phyloP scores from a whole-genome alignment of 768 basidiomycete species.

The Xanthoconium stramineum region DNA sequence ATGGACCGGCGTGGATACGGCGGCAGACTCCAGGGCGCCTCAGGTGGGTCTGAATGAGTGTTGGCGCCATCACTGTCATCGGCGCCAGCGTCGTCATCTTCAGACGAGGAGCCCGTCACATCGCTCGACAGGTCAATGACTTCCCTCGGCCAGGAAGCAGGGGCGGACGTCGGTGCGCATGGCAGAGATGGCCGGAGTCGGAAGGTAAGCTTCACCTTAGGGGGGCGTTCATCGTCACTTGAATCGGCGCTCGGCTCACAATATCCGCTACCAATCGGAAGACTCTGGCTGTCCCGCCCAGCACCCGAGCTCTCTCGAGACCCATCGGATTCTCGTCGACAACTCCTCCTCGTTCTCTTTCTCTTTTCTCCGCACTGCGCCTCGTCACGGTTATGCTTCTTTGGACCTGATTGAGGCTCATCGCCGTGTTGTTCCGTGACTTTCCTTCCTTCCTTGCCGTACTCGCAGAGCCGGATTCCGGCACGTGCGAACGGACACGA shows the following conservation, averaged over 20 bases:
- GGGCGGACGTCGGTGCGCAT: constrained; percentile 14
- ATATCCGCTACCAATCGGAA: constrained; percentile 25
- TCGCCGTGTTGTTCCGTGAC: constrained; percentile 24
- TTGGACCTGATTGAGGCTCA: constrained; percentile 38
- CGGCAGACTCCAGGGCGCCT: constrained; percentile 49
- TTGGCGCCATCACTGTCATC: constrained; percentile 20
- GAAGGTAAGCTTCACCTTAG: constrained; percentile 70
- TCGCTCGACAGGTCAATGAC: constrained; percentile 44
- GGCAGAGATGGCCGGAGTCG: constrained; percentile 47
- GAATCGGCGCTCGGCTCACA: constrained; percentile 21
- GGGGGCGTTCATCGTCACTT: constrained; percentile 38
- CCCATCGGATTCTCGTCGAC: constrained; percentile 21
- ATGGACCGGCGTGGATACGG: constrained; percentile 58
- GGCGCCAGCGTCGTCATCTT: constrained; percentile 32
- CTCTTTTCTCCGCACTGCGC: constrained; percentile 47
- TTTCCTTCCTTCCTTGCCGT: constrained; percentile 48
- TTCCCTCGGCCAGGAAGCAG: constrained; percentile 20
- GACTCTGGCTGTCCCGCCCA: constrained; percentile 20
- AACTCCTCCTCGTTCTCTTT: constrained; percentile 38
- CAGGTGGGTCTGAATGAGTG: constrained; percentile 20
- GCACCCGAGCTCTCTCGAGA: constrained; percentile 8
- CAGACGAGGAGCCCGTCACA: constrained; percentile 32
- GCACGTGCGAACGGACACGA: constrained; percentile 73
- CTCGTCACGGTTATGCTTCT: constrained; percentile 35
- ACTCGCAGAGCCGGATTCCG: constrained; percentile 71